Evolutionary conservation across 495 filamentous ascomycete species (phyloP), one percentile per base, ranked within the genome.

Genomic region (Aspergillus affinis): DNA sequence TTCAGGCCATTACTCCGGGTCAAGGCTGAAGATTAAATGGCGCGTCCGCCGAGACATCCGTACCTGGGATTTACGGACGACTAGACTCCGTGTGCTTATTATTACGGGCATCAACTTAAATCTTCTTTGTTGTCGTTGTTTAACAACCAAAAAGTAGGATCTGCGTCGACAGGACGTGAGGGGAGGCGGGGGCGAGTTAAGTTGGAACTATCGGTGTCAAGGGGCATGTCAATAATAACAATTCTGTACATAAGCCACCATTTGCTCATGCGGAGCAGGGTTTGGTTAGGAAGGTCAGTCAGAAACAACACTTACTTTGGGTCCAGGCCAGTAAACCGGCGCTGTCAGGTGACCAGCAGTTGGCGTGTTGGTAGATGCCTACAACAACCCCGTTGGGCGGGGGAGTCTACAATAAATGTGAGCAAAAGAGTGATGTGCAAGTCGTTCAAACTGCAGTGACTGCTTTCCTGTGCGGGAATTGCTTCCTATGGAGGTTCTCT

Each of bases 1-100:
- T 59, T 26, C 45, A 15, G 23, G 21, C 36, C 36, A 41, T 15
- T 41, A 1, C 36, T 41, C 52, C 23, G 27, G 46, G 29, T 60
- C 52, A 51, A 53, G 50, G 50, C 26, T 53, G 56, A 51, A 44
- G 19, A 47, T 47, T 47, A 15, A 41, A 23, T 51, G 48, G 32
- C 47, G 29, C 41, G 48, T 49, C 32, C 45, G 30, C 61, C 61
- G 57, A 57, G 18, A 19, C 29, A 57, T 58, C 60, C 55, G 60
- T 54, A 51, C 32, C 20, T 41, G 13, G 30, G 56, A 48, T 41
- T 30, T 46, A 36, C 52, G 18, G 23, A 36, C 21, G 19, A 48
- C n/a, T 9, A 48, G 29, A 21, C 4, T 51, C 21, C 49, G 18
- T 21, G 13, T 19, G 19, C 15, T 48, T 7, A 48, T 48, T 7